A percentile compares a stretch with the other conserved stretches of the same genome.
phyloP scores from a whole-genome alignment of 345 rosid species.

The Corchorus capsularis region DNA sequence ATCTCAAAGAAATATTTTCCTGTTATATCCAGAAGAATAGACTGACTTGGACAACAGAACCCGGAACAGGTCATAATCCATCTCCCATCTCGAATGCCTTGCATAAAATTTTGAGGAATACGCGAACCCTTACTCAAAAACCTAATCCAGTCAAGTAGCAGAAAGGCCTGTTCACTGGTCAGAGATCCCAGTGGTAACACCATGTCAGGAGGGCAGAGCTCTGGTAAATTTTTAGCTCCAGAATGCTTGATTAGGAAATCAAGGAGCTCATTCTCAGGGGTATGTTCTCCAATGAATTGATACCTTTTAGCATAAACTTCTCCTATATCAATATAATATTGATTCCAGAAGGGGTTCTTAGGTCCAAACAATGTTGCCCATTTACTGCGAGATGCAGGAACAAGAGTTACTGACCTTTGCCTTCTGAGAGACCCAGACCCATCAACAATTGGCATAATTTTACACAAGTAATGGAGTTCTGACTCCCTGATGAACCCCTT shows the following conservation, averaged over 20 bases:
- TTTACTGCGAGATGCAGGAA: background rate
- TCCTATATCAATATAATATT: background rate
- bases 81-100: background rate
- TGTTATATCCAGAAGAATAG: background rate
- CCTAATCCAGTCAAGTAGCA: background rate
- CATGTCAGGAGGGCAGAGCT: background rate
- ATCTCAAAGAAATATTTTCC: background rate
- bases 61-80: background rate
- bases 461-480: background rate
- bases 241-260: background rate
- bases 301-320: background rate
- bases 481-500: background rate
- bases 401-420: background rate
- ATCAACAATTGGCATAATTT: background rate
- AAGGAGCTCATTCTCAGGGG: background rate
- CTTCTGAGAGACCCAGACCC: background rate
- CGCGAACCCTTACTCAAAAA: background rate
- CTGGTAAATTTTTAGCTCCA: background rate
- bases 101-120: background rate
- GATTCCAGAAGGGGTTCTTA: background rate
- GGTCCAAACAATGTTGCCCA: slow-evolving; percentile 11
- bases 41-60: background rate
- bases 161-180: background rate
- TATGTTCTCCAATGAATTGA: background rate
- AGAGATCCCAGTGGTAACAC: background rate